Evolutionary conservation across 2,329 filamentous ascomycete species (phyloP).

Genomic region (Penicillium griseofulvum): DNA sequence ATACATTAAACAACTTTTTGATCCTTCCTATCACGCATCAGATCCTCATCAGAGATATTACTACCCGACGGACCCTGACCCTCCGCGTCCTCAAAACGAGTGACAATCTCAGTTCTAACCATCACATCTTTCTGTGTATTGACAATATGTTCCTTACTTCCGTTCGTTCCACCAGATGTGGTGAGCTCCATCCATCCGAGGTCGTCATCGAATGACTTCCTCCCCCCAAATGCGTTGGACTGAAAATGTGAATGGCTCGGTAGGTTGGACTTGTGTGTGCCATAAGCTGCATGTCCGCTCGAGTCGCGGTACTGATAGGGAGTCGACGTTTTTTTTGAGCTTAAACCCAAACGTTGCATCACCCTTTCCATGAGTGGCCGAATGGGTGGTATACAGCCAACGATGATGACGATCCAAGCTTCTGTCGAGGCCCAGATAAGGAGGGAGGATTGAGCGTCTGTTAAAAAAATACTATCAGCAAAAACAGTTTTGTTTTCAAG

Average conservation of each 20-base stretch:
- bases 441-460: slow-evolving; percentile 15
- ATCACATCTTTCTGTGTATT: not conserved
- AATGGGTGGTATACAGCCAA: slow-evolving; percentile 20
- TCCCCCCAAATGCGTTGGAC: not conserved
- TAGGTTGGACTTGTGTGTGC: slow-evolving; percentile 2
- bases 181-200: slow-evolving; percentile 6
- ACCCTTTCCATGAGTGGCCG: slow-evolving; percentile 14
- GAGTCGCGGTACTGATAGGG: not conserved
- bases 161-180: not conserved
- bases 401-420: slow-evolving; percentile 20
- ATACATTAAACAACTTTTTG: not conserved
- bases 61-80: not conserved
- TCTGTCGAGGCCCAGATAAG: slow-evolving; percentile 22
- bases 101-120: slow-evolving; percentile 11
- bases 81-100: not conserved
- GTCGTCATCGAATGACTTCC: not conserved
- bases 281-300: not conserved
- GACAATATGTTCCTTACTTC: slow-evolving; percentile 7
- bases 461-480: not conserved
- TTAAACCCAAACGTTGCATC: slow-evolving; percentile 11
- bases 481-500: not conserved
- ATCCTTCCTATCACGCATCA: not conserved
- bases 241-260: not conserved
- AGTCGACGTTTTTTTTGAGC: slow-evolving; percentile 2
- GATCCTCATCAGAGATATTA: not conserved